phyloP scores from a whole-genome alignment of 371 early-diverging fungal species.

The Mucor circinelloides region DNA sequence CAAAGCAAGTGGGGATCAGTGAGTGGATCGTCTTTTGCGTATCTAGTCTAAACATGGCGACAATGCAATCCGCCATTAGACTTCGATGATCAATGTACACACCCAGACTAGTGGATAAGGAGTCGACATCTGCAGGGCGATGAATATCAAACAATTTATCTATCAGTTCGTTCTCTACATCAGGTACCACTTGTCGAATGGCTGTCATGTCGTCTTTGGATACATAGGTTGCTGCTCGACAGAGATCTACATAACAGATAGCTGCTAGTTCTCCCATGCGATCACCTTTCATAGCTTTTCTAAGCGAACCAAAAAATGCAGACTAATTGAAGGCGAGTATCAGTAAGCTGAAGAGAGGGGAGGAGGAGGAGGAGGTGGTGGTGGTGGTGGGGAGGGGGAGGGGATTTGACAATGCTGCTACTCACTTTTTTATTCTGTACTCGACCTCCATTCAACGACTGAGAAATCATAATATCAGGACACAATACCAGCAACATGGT shows the following conservation, averaged over 20 bases:
- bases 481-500: conserved; percentile 75
- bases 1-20: conserved; percentile 61
- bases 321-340: conserved; percentile 32
- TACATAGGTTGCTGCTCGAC: conserved; percentile 70
- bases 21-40: conserved; percentile 58
- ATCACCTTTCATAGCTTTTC: conserved; percentile 58
- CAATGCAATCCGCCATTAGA: conserved; percentile 69
- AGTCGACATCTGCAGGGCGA: conserved; percentile 41
- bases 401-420: neutral
- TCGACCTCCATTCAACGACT: conserved; percentile 33
- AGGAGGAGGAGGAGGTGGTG: no score
- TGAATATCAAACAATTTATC: conserved; percentile 59
- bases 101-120: conserved; percentile 44
- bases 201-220: conserved; percentile 58
- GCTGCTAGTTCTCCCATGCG: conserved; percentile 65
- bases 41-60: conserved; percentile 70
- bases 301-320: conserved; percentile 63
- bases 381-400: neutral
- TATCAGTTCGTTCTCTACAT: conserved; percentile 72
- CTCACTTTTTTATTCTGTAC: conserved; percentile 40
- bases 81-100: conserved; percentile 43
- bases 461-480: conserved; percentile 63
- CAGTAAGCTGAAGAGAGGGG: no score
- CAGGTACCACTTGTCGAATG: conserved; percentile 60
- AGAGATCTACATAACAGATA: conserved; percentile 76